Percentiles rank a stretch among this genome's conserved stretches.
These are phyloP conservation scores for Cyclotella kingstonii DNA, from an alignment of 108 stramenopile species.

Conservation along the genomic window DNA sequence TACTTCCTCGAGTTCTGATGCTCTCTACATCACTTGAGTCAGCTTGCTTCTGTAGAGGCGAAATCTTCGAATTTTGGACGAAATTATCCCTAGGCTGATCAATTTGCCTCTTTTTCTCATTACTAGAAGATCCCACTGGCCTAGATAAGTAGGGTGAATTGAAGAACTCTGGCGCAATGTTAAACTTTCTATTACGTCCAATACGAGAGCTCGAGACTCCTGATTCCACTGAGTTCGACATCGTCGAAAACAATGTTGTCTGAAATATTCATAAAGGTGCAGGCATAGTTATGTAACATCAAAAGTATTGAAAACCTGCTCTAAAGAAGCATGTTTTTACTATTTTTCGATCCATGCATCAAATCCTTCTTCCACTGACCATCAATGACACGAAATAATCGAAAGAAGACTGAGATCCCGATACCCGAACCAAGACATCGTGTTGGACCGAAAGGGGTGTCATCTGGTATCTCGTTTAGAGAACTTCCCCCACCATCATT, in stretches of 20 bases:
- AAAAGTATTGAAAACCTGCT: too few relatives aligned
- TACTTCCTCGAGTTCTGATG: slow-evolving; percentile 14
- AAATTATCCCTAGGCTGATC: not conserved
- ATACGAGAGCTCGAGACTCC: slow-evolving; percentile 11
- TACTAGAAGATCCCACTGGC: slow-evolving; percentile 17
- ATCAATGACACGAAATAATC: slow-evolving; percentile 9
- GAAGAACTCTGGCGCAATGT: slow-evolving; percentile 8
- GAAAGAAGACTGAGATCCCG: slow-evolving; percentile 39
- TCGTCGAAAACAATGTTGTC: not conserved
- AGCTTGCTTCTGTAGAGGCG: slow-evolving; percentile 6
- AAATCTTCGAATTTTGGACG: slow-evolving; percentile 2
- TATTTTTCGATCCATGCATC: not conserved
- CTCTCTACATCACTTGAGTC: slow-evolving; percentile 25
- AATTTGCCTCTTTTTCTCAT: slow-evolving; percentile 3
- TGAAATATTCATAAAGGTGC: too few relatives aligned
- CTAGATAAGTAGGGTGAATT: slow-evolving; percentile 26
- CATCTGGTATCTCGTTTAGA: slow-evolving; percentile 67
- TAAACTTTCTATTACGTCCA: slow-evolving; percentile 18
- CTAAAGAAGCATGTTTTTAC: not conserved
- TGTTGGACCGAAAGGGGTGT: slow-evolving; percentile 55
- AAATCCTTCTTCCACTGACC: not conserved
- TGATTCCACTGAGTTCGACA: slow-evolving; percentile 18
- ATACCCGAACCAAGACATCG: slow-evolving; percentile 51
- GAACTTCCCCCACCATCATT: slow-evolving; percentile 56
- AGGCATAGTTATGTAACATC: too few relatives aligned